A percentile compares a stretch with the other conserved stretches of the same genome.
These are phyloP conservation scores for Schizosaccharomyces pombe DNA, from an alignment of 805 yeast species.

Conservation along the genomic window DNA sequence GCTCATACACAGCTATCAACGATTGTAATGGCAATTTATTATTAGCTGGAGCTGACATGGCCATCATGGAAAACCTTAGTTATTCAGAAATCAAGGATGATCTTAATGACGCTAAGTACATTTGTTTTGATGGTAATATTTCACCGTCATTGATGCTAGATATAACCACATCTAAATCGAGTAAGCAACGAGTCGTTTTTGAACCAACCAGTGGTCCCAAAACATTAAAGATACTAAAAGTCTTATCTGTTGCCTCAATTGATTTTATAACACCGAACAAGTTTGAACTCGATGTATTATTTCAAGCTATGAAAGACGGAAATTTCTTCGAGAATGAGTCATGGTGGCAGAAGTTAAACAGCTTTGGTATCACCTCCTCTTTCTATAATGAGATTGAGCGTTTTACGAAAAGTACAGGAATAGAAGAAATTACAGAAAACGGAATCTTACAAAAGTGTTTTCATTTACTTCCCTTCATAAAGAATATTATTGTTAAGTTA, in stretches of 20 bases:
- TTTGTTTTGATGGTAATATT: not conserved
- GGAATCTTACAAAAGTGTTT: constrained; percentile 13
- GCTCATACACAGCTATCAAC: constrained; percentile 55
- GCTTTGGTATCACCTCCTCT: constrained; percentile 18
- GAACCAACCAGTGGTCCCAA: constrained; percentile 1
- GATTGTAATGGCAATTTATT: constrained; percentile 36
- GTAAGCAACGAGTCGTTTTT: not conserved
- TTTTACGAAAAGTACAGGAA: not conserved
- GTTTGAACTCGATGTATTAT: constrained; percentile 34
- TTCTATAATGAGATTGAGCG: not conserved
- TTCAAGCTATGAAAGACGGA: constrained; percentile 24
- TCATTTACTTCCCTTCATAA: constrained; percentile 51
- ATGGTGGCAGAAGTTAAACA: constrained; percentile 60
- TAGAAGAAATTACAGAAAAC: not conserved
- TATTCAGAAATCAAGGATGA: not conserved
- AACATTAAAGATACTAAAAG: not conserved
- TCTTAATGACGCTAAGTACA: not conserved
- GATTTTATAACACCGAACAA: constrained; percentile 45
- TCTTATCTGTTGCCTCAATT: not conserved
- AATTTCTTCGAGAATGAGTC: not conserved
- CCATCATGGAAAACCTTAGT: not conserved
- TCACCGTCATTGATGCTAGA: not conserved
- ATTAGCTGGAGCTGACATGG: constrained; percentile 69
- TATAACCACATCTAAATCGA: not conserved
- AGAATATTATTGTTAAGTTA: constrained; percentile 39